These are phyloP conservation scores for Leucogyrophana mollusca DNA, from an alignment of 768 basidiomycete species.

Conservation along the genomic window DNA sequence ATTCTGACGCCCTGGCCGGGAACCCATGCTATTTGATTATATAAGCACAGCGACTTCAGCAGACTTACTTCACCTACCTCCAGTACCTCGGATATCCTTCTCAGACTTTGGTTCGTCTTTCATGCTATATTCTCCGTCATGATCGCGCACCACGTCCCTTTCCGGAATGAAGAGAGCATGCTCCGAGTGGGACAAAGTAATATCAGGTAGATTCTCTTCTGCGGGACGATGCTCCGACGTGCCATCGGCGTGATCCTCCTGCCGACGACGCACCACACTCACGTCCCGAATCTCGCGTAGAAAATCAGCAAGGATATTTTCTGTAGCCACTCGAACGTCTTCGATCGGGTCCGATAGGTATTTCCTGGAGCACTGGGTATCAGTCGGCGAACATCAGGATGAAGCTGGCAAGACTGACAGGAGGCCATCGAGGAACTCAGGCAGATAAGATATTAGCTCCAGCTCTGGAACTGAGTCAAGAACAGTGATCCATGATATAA, in stretches of 20 bases:
- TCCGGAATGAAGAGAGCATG: slow-evolving; percentile 56
- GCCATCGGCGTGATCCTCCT: slow-evolving; percentile 51
- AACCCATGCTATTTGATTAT: slow-evolving; percentile 61
- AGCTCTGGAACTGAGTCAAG: slow-evolving; percentile 96
- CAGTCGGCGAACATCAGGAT: slow-evolving; percentile 6
- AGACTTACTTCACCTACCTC: slow-evolving; percentile 42
- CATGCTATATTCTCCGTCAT: slow-evolving; percentile 38
- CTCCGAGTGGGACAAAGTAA: slow-evolving; percentile 56
- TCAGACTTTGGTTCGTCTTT: slow-evolving; percentile 49
- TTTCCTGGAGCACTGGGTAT: slow-evolving; percentile 53
- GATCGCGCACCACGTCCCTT: slow-evolving; percentile 38
- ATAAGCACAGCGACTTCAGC: not conserved
- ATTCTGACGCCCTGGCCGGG: slow-evolving; percentile 94
- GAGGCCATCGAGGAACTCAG: slow-evolving; percentile 92
- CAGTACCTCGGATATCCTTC: slow-evolving; percentile 57
- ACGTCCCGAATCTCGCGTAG: slow-evolving; percentile 89
- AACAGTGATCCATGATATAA: slow-evolving; percentile 96
- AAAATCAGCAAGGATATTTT: slow-evolving; percentile 86
- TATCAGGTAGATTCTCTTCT: slow-evolving; percentile 57
- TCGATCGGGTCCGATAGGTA: slow-evolving; percentile 95
- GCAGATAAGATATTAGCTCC: slow-evolving; percentile 91
- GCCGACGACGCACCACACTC: slow-evolving; percentile 66
- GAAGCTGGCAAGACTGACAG: slow-evolving; percentile 58
- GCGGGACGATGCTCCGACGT: slow-evolving; percentile 36
- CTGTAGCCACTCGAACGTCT: slow-evolving; percentile 90